These are phyloP conservation scores for Amanita polypyramis DNA, from an alignment of 768 basidiomycete species.

Conservation along the genomic window DNA sequence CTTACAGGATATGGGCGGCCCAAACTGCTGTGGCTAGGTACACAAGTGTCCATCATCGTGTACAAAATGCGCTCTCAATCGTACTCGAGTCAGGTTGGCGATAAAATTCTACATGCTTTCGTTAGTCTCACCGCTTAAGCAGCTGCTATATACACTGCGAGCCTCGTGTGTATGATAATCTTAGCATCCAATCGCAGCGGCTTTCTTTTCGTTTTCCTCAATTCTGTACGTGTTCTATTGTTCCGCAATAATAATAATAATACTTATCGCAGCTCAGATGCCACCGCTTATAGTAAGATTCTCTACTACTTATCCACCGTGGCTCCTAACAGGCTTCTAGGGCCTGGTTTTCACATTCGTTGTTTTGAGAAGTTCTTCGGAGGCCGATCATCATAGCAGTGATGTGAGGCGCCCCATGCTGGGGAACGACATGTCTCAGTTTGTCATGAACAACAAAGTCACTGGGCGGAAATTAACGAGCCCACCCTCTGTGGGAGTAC, in stretches of 20 bases:
- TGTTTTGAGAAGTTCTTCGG: constrained; percentile 2
- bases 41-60: no score
- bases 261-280: neutral
- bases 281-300: no score
- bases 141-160: constrained; percentile 2
- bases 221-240: constrained; percentile 1
- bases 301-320: neutral
- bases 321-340: neutral
- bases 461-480: no score
- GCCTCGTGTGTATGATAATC: neutral
- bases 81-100: constrained; percentile 5
- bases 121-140: neutral
- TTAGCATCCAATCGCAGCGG: neutral
- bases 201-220: constrained; percentile 3
- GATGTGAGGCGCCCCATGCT: no score
- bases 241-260: neutral
- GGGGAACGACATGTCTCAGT: no score
- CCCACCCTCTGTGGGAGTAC: no score
- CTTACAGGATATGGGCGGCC: no score
- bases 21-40: no score
- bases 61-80: no score
- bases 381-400: no score
- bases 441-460: no score
- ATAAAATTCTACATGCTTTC: neutral
- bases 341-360: constrained; percentile 2